Base-by-base conservation (phyloP, 371 early-diverging fungal species). In the Thermomucor indicae-seudaticae region DNA sequence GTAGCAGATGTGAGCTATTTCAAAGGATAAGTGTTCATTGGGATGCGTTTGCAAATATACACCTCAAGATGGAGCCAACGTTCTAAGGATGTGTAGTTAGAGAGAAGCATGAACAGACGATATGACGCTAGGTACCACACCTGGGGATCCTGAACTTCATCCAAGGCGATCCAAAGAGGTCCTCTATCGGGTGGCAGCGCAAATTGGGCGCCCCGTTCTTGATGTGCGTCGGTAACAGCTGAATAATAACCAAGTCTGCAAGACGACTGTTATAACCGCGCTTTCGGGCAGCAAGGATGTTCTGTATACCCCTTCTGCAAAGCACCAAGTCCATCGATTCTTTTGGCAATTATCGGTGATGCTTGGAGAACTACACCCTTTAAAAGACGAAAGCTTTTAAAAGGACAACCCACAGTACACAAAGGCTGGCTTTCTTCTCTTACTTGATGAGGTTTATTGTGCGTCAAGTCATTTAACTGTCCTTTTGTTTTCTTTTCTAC, bases 71-170 rank as follows among this genome's bases (percentile, higher is more conserved):
- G 5, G 83, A 83, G 7, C 86, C 86, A 10, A 86, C 58, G 49
- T 86, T 86, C 74, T 80, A 51, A 44, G 19, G 23, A 29, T 22
- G 7, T 51, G 22, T 22, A 17, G n/a, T n/a, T n/a, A n/a, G n/a
- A n/a, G n/a, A n/a, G n/a, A n/a, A n/a, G n/a, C n/a, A n/a, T n/a
- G n/a, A n/a, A n/a, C n/a, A n/a, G n/a, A n/a, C n/a, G n/a, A n/a
- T n/a, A n/a, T n/a, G n/a, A n/a, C n/a, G n/a, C n/a, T n/a, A n/a
- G 6, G 6, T 24, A 2, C n/a, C 38, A 42, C 67, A 79, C 79
- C 56, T 82, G 81, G 19, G 84, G 86, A 60, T 86, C 86, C 47
- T 78, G 75, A 1, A 85, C 65, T 57, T 79, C 70, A 62, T 85
- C 85, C 23, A 85, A 51, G 0, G 81, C 81, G 23, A 77, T 52